Evolutionary conservation across 2,329 filamentous ascomycete species (phyloP).

Genomic region (Leptographium galeiforme): DNA sequence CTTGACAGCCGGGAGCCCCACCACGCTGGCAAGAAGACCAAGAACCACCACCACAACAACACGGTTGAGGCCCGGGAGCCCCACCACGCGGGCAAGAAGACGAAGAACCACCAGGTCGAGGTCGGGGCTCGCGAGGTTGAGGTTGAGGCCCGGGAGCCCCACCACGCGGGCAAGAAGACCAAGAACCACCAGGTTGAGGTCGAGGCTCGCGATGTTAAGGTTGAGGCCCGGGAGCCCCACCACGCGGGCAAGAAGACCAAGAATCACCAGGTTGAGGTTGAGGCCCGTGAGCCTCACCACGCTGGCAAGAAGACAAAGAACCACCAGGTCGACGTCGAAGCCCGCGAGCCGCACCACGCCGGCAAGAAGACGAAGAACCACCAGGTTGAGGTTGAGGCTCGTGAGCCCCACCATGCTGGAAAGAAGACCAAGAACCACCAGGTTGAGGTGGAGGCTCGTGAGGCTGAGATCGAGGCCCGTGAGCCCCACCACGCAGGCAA

Average conservation of each 20-base stretch:
- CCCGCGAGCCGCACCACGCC: conserved; percentile 9
- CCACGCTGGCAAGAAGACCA: conserved; percentile 10
- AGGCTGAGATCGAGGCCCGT: conserved; percentile 7
- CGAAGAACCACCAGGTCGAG: neutral
- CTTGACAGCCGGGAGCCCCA: conserved; percentile 11
- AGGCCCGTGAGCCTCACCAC: conserved; percentile 4
- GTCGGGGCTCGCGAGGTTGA: neutral
- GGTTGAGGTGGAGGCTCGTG: too few species aligned
- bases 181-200: conserved; percentile 9
- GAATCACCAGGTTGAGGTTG: neutral
- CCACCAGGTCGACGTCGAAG: conserved; percentile 5
- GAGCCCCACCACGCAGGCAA: conserved; percentile 12
- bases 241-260: conserved; percentile 10
- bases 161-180: conserved; percentile 6
- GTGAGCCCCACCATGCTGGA: conserved; percentile 11
- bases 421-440: neutral
- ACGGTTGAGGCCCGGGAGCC: neutral
- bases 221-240: conserved; percentile 10
- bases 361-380: neutral
- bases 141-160: conserved; percentile 5
- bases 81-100: conserved; percentile 11
- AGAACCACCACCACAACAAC: neutral
- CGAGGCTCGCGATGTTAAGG: conserved; percentile 7
- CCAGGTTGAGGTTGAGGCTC: conserved; percentile 6
- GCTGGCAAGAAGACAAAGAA: conserved; percentile 9